These are phyloP conservation scores for Xylaria sp. DNA, from an alignment of 2,329 filamentous ascomycete genomes.

Conservation along the genomic window DNA sequence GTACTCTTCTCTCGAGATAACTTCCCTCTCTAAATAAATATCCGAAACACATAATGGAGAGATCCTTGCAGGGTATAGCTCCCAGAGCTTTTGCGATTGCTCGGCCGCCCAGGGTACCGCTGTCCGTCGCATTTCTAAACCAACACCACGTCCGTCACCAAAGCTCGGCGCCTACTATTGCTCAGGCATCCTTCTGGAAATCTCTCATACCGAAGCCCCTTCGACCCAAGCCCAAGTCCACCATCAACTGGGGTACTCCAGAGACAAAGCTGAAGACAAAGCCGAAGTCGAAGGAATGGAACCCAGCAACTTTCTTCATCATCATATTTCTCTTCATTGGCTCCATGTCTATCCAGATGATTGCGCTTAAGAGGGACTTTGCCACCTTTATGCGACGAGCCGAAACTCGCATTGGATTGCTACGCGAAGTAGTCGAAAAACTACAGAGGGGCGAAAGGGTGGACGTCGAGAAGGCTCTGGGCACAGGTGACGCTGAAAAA, in stretches of 20 bases:
- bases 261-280: constrained; percentile 47
- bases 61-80: constrained; percentile 36
- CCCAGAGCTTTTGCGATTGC: constrained; percentile 32
- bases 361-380: constrained; percentile 81
- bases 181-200: constrained; percentile 73
- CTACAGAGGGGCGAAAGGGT: constrained; percentile 79
- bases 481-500: constrained; percentile 77
- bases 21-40: not conserved
- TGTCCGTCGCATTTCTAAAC: constrained; percentile 17
- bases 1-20: not conserved
- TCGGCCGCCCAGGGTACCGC: constrained; percentile 16
- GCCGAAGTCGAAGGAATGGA: constrained; percentile 73
- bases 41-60: constrained; percentile 33
- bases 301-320: constrained; percentile 85
- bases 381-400: constrained; percentile 78
- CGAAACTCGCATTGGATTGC: constrained; percentile 78
- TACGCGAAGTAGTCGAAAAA: constrained; percentile 79
- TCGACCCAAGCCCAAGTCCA: constrained; percentile 57
- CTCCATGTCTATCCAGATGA: constrained; percentile 94
- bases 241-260: constrained; percentile 44
- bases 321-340: constrained; percentile 88
- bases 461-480: constrained; percentile 84
- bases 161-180: constrained; percentile 62
- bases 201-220: constrained; percentile 75
- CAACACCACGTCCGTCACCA: constrained; percentile 40